Evolutionary conservation across 2,329 filamentous ascomycete genomes (phyloP), one percentile per base, ranked within the genome.

Genomic region (Blumeria graminis): DNA sequence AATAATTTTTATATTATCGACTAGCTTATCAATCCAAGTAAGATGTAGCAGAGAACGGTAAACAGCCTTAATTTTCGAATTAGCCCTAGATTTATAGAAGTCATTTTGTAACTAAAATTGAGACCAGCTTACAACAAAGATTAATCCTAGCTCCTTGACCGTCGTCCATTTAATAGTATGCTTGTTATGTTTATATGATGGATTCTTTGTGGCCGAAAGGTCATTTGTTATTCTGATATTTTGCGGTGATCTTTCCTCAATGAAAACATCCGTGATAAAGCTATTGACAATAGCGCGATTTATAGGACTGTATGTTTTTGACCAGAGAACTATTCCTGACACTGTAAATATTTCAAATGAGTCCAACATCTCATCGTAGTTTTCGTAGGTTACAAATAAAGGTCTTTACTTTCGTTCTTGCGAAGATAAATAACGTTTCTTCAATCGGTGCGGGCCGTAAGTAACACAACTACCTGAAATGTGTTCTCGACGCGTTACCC

Each of bases 301-400:
- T 66, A 94, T 80, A 1, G 83, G 76, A 56, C 82, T 80, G 68
- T 90, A 94, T 32, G 81, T 83, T 67, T 85, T 83, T 59, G 90
- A 95, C 92, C 92, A 98, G 56, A 98, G 78, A 57, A 98, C 92
- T 60, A 98, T 89, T 57, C 92, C 92, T 3, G 89, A 94, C 39
- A 90, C 94, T 59, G 90, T 95, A 59, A 98, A 71, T 62, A 98
- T 92, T 70, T 98, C 90, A 69, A 98, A 98, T 14, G 86, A 84
- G 72, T 98, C 92, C 71, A 98, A 72, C 90, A 96, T 96, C 4
- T 53, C 64, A 59, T 56, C 22, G 22, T 28, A 28, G 22, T 28
- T 28, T 28, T 14, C 38, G 9, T 16, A 33, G 18, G 35, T 28
- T 28, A 28, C 1, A 28, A 4, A 28, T 28, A 28, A 28, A 22